A percentile compares a stretch with the other conserved stretches of the same genome.
These are phyloP conservation scores for Cordyceps sp. DNA, from an alignment of 2,329 filamentous ascomycete genomes.

Conservation along the genomic window DNA sequence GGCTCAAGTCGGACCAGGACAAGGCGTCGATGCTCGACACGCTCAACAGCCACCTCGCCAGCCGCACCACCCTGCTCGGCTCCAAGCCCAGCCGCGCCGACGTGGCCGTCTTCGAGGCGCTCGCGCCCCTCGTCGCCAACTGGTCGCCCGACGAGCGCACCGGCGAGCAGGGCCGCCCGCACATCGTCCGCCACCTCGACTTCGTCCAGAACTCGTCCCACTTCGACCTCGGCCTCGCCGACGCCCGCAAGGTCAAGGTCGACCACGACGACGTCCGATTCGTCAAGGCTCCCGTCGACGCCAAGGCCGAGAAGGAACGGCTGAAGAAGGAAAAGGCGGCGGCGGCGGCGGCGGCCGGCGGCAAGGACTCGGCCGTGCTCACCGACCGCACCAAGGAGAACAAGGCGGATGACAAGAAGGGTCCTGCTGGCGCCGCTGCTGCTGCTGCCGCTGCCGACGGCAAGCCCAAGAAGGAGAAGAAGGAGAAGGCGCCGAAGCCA, in stretches of 20 bases:
- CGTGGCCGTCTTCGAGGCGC: constrained; percentile 62
- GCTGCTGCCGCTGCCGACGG: constrained; percentile 15
- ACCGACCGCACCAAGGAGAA: constrained; percentile 44
- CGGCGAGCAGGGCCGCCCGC: constrained; percentile 73
- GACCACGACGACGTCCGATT: constrained; percentile 69
- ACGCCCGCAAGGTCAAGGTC: constrained; percentile 60
- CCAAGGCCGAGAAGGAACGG: constrained; percentile 90
- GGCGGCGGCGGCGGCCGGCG: constrained; percentile 36
- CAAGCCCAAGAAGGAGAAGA: constrained; percentile 70
- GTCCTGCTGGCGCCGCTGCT: constrained; percentile 15
- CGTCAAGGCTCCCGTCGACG: constrained; percentile 75
- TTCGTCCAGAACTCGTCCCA: constrained; percentile 85
- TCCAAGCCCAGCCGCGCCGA: constrained; percentile 81
- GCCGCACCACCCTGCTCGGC: constrained; percentile 77
- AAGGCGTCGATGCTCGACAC: constrained; percentile 52
- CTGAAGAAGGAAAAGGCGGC: constrained; percentile 91
- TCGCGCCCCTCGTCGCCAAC: constrained; percentile 58
- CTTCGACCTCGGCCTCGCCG: constrained; percentile 51
- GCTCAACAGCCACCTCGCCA: constrained; percentile 75
- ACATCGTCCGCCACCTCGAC: constrained; percentile 83
- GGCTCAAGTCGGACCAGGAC: constrained; percentile 39
- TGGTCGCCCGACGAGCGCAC: constrained; percentile 82
- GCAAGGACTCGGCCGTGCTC: constrained; percentile 25
- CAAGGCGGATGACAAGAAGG: constrained; percentile 32
- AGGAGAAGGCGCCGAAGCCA: constrained; percentile 69